Evolutionary conservation across 352 stramenopile species (phyloP).

Genomic region (Pythium plurisporium): DNA sequence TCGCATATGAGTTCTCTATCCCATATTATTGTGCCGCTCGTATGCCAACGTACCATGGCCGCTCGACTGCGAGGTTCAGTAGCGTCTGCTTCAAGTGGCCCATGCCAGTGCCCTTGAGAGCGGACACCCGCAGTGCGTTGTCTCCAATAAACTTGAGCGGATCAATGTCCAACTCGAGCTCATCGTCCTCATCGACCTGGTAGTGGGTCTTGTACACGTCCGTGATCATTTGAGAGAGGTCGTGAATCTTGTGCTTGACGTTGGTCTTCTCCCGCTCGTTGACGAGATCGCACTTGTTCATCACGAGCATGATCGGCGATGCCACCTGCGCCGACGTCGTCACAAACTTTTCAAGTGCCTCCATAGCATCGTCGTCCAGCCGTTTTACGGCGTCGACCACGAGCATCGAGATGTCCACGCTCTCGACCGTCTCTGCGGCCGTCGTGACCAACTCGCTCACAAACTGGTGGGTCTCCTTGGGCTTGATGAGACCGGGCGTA

Average conservation of each 20-base stretch:
- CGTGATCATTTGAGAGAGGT: constrained; percentile 79
- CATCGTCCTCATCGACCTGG: constrained; percentile 38
- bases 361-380: constrained; percentile 68
- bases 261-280: constrained; percentile 46
- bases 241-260: constrained; percentile 59
- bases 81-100: constrained; percentile 58
- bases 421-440: constrained; percentile 69
- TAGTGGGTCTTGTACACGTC: constrained; percentile 73
- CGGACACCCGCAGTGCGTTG: constrained; percentile 76
- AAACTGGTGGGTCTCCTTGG: constrained; percentile 82
- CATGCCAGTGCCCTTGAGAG: constrained; percentile 66
- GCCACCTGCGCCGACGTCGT: constrained; percentile 68
- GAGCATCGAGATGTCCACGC: constrained; percentile 83
- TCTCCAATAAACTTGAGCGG: constrained; percentile 69
- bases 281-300: constrained; percentile 84
- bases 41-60: constrained; percentile 34
- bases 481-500: constrained; percentile 82
- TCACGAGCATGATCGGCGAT: constrained; percentile 80
- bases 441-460: constrained; percentile 76
- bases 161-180: constrained; percentile 40
- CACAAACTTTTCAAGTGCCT: constrained; percentile 75
- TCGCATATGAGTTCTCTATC: not conserved
- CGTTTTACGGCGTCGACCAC: constrained; percentile 83
- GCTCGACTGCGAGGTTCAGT: constrained; percentile 60
- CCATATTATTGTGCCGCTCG: too few relatives aligned